Conservation (phyloP, 371 early-diverging fungal species). For the Lichtheimia ramosa region DNA sequence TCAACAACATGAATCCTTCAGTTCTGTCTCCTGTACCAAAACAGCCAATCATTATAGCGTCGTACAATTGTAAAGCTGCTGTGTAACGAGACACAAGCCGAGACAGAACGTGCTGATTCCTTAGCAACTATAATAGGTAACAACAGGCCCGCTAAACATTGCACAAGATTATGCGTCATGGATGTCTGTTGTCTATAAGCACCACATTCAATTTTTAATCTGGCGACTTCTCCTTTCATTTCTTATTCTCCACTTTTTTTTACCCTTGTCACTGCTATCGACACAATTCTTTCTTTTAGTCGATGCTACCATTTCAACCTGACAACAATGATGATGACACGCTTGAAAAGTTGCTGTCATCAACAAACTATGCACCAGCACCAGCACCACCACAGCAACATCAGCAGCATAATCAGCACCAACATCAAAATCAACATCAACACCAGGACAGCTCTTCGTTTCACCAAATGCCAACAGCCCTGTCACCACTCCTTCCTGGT, state of each 20-base stretch:
- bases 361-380: background rate
- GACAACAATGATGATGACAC: background rate
- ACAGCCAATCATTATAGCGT: no score
- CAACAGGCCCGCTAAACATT: background rate
- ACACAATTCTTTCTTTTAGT: no score
- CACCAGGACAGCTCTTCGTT: background rate
- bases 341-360: background rate
- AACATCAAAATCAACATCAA: no score
- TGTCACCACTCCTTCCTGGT: background rate
- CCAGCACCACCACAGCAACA: background rate
- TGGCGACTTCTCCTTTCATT: background rate
- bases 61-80: background rate
- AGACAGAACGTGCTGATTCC: background rate
- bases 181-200: no score
- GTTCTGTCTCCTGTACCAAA: no score
- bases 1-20: no score
- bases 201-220: no score
- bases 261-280: background rate
- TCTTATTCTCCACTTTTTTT: background rate
- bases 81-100: background rate
- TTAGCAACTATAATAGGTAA: background rate
- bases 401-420: no score
- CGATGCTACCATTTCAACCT: background rate
- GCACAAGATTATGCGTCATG: background rate
- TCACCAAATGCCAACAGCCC: constrained; percentile 1